Evolutionary conservation across 345 rosid genomes (phyloP).

Genomic region (Euclidium syriacum): DNA sequence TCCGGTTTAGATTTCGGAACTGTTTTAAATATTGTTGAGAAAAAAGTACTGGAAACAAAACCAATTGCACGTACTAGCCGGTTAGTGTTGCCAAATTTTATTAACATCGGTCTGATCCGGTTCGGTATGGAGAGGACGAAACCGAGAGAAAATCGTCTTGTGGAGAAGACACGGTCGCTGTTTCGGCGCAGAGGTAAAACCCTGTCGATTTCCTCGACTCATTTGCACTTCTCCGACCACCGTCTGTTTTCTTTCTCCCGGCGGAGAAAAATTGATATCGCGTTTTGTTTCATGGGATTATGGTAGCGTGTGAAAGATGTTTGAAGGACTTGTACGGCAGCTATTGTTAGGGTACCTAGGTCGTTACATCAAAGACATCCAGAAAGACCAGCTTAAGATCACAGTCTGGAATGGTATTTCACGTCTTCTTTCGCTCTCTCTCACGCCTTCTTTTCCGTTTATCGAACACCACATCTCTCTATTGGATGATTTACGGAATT

Average conservation of each 20-base stretch:
- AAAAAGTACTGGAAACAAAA: background rate
- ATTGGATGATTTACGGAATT: background rate
- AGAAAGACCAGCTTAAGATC: conserved; percentile 74
- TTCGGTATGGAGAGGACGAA: background rate
- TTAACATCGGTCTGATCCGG: background rate
- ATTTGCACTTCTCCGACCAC: conserved; percentile 14
- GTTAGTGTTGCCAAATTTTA: background rate
- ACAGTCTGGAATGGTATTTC: conserved; percentile 55
- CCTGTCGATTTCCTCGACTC: conserved; percentile 22
- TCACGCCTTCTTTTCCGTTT: background rate
- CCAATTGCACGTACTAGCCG: background rate
- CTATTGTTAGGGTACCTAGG: conserved; percentile 72
- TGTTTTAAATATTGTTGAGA: too few species aligned
- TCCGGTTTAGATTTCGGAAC: too few species aligned
- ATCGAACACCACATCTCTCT: conserved; percentile 8
- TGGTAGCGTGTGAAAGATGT: conserved; percentile 35
- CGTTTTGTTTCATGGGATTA: background rate
- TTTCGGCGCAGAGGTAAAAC: conserved; percentile 20
- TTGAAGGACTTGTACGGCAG: conserved; percentile 66
- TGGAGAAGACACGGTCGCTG: conserved; percentile 4
- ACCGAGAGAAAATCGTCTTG: conserved; percentile 2
- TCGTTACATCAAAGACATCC: conserved; percentile 71
- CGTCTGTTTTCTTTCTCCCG: conserved; percentile 9
- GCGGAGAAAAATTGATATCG: background rate
- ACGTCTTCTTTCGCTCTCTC: background rate